Evolutionary conservation across 768 basidiomycete genomes (phyloP), one percentile per base, ranked within the genome.

Genomic region (Mycena crocata): DNA sequence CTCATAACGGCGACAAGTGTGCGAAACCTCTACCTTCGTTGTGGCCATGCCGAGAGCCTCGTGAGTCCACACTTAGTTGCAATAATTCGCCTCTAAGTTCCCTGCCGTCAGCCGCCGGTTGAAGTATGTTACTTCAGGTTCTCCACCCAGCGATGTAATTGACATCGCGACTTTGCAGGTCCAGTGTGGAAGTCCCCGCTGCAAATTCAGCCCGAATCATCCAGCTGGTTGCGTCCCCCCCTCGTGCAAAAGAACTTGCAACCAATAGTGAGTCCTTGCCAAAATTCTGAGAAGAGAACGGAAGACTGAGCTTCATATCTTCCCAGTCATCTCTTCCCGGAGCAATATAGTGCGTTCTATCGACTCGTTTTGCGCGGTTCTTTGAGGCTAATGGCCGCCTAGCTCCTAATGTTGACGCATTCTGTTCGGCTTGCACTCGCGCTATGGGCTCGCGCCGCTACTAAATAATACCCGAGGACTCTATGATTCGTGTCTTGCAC

Each of bases 191-290:
- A 79, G 74, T 60, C 66, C 68, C 34, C 78, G 77, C 48, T 90
- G 89, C 76, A 86, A 78, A 62, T 88, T 89, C 71, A 89, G 88
- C 55, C 82, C 87, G 0, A 79, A 75, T 57, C 89, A 89, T 66
- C 85, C 85, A 0, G 62, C 62, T 1, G 74, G 71, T 37, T 88
- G 87, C 57, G 73, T 63, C 0, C 80, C 75, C 9, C 85, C 84
- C 0, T 32, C 32, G 2, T 90, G 88, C 78, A 82, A 62, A n/a
- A 72, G 74, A 56, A 79, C 75, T 3, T 86, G 85, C 58, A 82
- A 78, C 73, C 87, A 87, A 72, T 86, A 85, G 87, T 88, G 72
- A 66, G 80, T 76, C 2, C 17, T 39, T 45, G 26, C 39, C 54
- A 57, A 51, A 21, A 52, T 24, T 34, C 55, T 44, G 35, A 28